phyloP scores from a whole-genome alignment of 2,329 filamentous ascomycete species.

The Aspergillus niger region DNA sequence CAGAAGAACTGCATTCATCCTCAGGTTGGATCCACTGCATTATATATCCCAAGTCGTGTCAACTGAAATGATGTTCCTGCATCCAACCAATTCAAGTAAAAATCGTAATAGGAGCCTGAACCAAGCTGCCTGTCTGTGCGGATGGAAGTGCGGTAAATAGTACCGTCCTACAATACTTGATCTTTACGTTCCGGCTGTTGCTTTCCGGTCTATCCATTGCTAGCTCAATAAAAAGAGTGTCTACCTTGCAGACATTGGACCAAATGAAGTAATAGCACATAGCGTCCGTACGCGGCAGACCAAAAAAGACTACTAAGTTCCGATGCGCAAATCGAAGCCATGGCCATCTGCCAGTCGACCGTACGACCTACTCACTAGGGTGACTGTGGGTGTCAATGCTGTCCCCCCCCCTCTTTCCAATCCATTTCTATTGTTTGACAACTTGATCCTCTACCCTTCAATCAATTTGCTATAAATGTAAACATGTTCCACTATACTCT shows the following conservation, averaged over 20 bases:
- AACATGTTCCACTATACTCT: neutral
- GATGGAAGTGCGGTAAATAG: no score
- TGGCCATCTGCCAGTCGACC: neutral
- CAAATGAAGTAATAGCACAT: neutral
- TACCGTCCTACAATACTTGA: neutral
- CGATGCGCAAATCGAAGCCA: slow-evolving; percentile 2
- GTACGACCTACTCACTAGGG: neutral
- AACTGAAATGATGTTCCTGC: no score
- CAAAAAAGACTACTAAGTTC: neutral
- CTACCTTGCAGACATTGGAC: neutral
- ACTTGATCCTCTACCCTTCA: neutral
- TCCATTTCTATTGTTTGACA: neutral
- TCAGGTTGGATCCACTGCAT: no score
- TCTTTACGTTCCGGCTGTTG: neutral
- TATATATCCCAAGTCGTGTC: no score
- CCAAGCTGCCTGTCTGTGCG: no score
- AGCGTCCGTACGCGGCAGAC: neutral
- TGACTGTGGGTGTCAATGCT: neutral
- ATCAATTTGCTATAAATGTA: no score
- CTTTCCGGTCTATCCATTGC: neutral
- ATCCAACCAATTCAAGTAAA: no score
- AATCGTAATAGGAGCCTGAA: no score
- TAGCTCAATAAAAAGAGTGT: neutral
- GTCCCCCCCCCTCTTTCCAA: neutral
- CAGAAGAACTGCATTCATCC: neutral